A percentile compares a stretch with the other conserved stretches of the same genome.
phyloP scores from a whole-genome alignment of 805 yeast genomes.

The Candida nemodendra region DNA sequence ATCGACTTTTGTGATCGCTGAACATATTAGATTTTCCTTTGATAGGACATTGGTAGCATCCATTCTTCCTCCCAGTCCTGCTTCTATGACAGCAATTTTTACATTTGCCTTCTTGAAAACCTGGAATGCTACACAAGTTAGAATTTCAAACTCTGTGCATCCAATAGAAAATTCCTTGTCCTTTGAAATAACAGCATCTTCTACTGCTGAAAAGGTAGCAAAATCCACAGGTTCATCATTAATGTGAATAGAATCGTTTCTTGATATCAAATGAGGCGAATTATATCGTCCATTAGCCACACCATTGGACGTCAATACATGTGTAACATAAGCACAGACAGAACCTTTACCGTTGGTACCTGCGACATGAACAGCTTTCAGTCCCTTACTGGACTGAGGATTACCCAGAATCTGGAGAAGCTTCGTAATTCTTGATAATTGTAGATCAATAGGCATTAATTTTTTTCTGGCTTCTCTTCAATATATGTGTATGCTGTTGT shows the following conservation, averaged over 20 bases:
- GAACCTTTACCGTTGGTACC: constrained; percentile 99
- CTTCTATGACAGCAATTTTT: constrained; percentile 83
- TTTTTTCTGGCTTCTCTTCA: not conserved
- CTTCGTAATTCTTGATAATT: constrained; percentile 47
- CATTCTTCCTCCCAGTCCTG: constrained; percentile 85
- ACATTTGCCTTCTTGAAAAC: constrained; percentile 61
- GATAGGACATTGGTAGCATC: constrained; percentile 84
- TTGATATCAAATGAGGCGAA: constrained; percentile 76
- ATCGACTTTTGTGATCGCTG: constrained; percentile 83
- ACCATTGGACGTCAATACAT: constrained; percentile 51
- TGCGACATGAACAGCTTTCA: constrained; percentile 82
- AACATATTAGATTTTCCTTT: constrained; percentile 44
- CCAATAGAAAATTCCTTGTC: constrained; percentile 45
- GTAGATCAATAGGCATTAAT: constrained; percentile 55
- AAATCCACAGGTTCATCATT: constrained; percentile 55
- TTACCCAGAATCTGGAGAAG: constrained; percentile 55
- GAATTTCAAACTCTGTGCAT: constrained; percentile 85
- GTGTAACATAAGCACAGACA: constrained; percentile 75
- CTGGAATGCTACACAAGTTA: constrained; percentile 83
- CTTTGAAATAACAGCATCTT: constrained; percentile 39
- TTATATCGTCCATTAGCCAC: constrained; percentile 75
- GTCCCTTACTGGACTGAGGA: constrained; percentile 54
- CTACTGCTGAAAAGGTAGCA: constrained; percentile 44
- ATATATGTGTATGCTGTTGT: no score
- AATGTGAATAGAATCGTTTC: constrained; percentile 74